Evolutionary conservation across 208 protist species (phyloP).

Genomic region (Crithidia brevicula): DNA sequence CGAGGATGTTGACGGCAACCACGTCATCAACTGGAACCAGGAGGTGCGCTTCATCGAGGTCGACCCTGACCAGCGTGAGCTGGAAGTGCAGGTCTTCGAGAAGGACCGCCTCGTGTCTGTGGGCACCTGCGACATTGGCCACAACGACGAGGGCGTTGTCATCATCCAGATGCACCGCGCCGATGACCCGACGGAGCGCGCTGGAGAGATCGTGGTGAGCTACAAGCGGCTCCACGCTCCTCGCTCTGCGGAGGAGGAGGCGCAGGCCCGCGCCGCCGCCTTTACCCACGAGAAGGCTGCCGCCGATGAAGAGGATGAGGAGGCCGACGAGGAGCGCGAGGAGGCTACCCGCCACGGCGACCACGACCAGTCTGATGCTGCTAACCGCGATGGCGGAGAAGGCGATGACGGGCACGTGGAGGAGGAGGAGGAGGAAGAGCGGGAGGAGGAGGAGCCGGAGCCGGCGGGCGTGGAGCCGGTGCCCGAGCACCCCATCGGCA

Average conservation of each 20-base stretch:
- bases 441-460: slow-evolving; percentile 18
- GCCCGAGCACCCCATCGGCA: slow-evolving; percentile 18
- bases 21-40: slow-evolving; percentile 85
- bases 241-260: slow-evolving; percentile 5
- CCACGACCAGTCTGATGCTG: slow-evolving; percentile 2
- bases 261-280: not conserved
- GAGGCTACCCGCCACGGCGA: slow-evolving; percentile 13
- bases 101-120: slow-evolving; percentile 57
- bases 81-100: slow-evolving; percentile 74
- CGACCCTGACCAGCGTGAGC: slow-evolving; percentile 35
- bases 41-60: slow-evolving; percentile 90
- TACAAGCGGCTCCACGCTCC: slow-evolving; percentile 73
- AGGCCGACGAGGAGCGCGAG: slow-evolving; percentile 29
- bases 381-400: slow-evolving; percentile 9
- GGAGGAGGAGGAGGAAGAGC: slow-evolving; percentile 12
- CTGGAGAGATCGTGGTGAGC: slow-evolving; percentile 76
- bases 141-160: slow-evolving; percentile 49
- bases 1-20: slow-evolving; percentile 43
- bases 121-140: slow-evolving; percentile 41
- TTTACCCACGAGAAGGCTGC: slow-evolving; percentile 1
- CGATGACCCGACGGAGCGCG: slow-evolving; percentile 45
- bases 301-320: slow-evolving; percentile 34
- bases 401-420: slow-evolving; percentile 24
- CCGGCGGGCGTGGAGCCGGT: not conserved
- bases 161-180: slow-evolving; percentile 67